Percentiles rank a stretch among this genome's conserved stretches.
Conservation (phyloP, 305 asterid genomes). For the Stenogyne calaminthoides region DNA sequence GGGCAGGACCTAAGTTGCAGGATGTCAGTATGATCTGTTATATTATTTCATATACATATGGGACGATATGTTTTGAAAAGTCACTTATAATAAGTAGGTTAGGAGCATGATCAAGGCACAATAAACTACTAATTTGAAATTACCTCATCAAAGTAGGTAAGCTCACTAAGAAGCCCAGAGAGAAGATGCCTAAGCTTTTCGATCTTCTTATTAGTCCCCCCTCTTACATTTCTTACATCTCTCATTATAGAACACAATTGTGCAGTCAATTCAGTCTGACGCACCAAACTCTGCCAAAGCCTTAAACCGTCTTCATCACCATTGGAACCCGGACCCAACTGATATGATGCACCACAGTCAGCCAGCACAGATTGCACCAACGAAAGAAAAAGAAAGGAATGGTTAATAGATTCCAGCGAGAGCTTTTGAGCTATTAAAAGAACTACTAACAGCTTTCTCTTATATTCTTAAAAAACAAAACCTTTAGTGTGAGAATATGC, state of each 20-base stretch:
- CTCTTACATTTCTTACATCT: slow-evolving; percentile 91
- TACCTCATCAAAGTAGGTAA: slow-evolving; percentile 98
- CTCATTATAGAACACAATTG: slow-evolving; percentile 94
- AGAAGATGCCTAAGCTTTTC: slow-evolving; percentile 98
- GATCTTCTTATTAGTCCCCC: slow-evolving; percentile 95
- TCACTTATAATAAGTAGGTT: neutral
- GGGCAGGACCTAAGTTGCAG: too few species aligned
- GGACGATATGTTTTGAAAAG: neutral
- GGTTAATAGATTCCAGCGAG: neutral
- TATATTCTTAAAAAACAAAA: slow-evolving; percentile 4
- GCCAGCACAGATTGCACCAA: slow-evolving; percentile 19
- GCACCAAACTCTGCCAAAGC: slow-evolving; percentile 98
- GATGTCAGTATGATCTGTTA: too few species aligned
- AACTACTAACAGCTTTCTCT: slow-evolving; percentile 12
- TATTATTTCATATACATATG: neutral
- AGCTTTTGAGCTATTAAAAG: neutral
- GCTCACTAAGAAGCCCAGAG: slow-evolving; percentile 97
- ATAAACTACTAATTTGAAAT: slow-evolving; percentile 19
- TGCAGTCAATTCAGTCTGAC: slow-evolving; percentile 94
- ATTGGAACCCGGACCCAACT: slow-evolving; percentile 68
- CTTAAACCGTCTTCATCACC: slow-evolving; percentile 84
- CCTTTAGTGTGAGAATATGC: slow-evolving; percentile 6
- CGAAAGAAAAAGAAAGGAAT: slow-evolving; percentile 4
- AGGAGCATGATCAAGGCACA: slow-evolving; percentile 13
- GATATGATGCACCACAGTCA: slow-evolving; percentile 38